Evolutionary conservation across 495 filamentous ascomycete genomes (phyloP).

Genomic region (Talaromyces liani): DNA sequence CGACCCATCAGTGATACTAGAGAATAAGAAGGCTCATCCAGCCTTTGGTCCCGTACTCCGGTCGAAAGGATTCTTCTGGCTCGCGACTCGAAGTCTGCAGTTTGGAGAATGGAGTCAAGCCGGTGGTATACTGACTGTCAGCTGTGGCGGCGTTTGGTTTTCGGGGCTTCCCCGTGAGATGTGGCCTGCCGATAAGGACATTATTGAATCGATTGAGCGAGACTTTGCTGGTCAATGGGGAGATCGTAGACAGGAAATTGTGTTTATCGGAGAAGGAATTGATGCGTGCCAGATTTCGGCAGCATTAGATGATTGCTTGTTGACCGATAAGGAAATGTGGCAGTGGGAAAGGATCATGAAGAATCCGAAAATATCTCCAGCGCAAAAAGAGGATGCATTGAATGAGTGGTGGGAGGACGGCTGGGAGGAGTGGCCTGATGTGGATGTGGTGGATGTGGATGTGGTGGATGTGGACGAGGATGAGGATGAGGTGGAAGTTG

Average conservation of each 20-base stretch:
- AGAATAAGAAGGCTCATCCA: slow-evolving; percentile 36
- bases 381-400: slow-evolving; percentile 30
- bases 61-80: slow-evolving; percentile 42
- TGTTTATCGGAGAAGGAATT: slow-evolving; percentile 51
- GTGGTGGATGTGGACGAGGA: slow-evolving; percentile 32
- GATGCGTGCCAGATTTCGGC: slow-evolving; percentile 31
- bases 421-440: slow-evolving; percentile 46
- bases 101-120: slow-evolving; percentile 55
- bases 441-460: slow-evolving; percentile 32
- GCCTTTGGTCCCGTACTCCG: slow-evolving; percentile 35
- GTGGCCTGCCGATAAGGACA: slow-evolving; percentile 39
- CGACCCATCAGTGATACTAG: slow-evolving; percentile 27
- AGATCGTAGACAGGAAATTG: slow-evolving; percentile 52
- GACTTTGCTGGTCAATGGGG: slow-evolving; percentile 48
- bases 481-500: slow-evolving; percentile 12
- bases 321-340: slow-evolving; percentile 41
- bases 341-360: slow-evolving; percentile 45
- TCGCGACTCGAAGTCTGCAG: slow-evolving; percentile 35
- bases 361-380: slow-evolving; percentile 20
- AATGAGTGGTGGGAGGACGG: slow-evolving; percentile 45
- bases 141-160: slow-evolving; percentile 47
- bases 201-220: slow-evolving; percentile 30
- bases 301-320: slow-evolving; percentile 42
- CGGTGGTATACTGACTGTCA: slow-evolving; percentile 49
- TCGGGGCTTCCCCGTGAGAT: slow-evolving; percentile 36